Percentiles rank a stretch among this genome's conserved stretches.
phyloP scores from a whole-genome alignment of 495 filamentous ascomycete genomes.

The Beverwykella pulmonaria region DNA sequence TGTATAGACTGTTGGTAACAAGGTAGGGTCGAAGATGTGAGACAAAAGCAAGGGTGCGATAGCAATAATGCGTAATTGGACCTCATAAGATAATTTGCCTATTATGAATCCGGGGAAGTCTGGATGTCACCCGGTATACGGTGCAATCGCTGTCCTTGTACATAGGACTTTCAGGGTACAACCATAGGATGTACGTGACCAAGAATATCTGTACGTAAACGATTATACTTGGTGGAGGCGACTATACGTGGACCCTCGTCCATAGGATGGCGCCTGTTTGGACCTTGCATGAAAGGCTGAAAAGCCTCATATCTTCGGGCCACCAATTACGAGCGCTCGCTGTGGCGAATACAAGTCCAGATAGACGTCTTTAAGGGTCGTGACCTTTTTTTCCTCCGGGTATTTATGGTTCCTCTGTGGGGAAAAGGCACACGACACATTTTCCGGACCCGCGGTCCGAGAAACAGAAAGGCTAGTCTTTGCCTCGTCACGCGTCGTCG shows the following conservation, averaged over 20 bases:
- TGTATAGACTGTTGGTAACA: neutral
- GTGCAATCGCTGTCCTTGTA: conserved; percentile 4
- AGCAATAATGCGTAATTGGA: conserved; percentile 20
- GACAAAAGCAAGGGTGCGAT: conserved; percentile 22
- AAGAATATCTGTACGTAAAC: neutral
- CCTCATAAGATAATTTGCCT: neutral
- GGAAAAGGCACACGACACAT: conserved; percentile 25
- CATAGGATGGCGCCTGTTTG: neutral
- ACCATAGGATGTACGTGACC: neutral
- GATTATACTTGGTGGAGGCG: neutral
- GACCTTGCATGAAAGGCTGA: neutral
- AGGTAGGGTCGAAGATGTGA: neutral
- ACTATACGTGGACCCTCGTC: conserved; percentile 2
- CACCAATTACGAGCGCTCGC: neutral
- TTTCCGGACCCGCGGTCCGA: conserved; percentile 34
- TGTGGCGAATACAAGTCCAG: neutral
- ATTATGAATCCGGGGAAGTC: conserved; percentile 20
- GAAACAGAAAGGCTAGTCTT: conserved; percentile 12
- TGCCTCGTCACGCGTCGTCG: conserved; percentile 22
- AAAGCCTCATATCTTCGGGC: neutral
- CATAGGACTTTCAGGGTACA: neutral
- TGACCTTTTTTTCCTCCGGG: conserved; percentile 8
- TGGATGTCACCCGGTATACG: conserved; percentile 14
- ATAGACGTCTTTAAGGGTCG: neutral
- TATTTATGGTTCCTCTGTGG: conserved; percentile 29